A percentile compares a stretch with the other conserved stretches of the same genome.
phyloP scores from a whole-genome alignment of 2,329 filamentous ascomycete genomes.

The Trichoderma hamatum region DNA sequence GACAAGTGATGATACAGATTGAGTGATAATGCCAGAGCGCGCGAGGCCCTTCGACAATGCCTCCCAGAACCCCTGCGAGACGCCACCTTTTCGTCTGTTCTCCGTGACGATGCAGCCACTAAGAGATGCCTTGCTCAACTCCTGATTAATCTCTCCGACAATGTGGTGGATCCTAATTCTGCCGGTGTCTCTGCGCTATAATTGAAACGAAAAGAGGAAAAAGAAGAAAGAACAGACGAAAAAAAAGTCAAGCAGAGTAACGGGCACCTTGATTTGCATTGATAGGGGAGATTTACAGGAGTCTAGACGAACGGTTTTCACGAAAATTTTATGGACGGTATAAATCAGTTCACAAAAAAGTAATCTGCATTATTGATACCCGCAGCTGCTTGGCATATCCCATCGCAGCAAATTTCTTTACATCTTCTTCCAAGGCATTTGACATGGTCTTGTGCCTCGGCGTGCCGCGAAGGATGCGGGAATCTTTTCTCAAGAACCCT shows the following conservation, averaged over 20 bases:
- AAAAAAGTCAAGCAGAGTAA: slow-evolving; percentile 7
- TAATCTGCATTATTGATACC: slow-evolving; percentile 41
- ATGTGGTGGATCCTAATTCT: slow-evolving; percentile 60
- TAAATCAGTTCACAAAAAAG: slow-evolving; percentile 37
- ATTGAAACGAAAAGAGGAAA: slow-evolving; percentile 10
- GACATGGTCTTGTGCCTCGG: not conserved
- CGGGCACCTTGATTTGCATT: slow-evolving; percentile 17
- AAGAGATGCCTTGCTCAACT: slow-evolving; percentile 98
- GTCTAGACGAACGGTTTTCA: slow-evolving; percentile 33
- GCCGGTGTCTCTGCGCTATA: slow-evolving; percentile 43
- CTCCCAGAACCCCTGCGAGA: slow-evolving; percentile 98
- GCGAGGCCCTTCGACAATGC: slow-evolving; percentile 92
- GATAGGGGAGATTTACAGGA: slow-evolving; percentile 33
- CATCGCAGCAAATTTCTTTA: slow-evolving; percentile 25
- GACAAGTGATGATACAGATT: slow-evolving; percentile 59
- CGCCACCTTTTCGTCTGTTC: slow-evolving; percentile 93
- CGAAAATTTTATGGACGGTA: slow-evolving; percentile 38
- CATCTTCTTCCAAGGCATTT: slow-evolving; percentile 13
- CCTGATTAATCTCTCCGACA: slow-evolving; percentile 93
- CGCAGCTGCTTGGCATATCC: slow-evolving; percentile 29
- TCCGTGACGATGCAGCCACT: slow-evolving; percentile 94
- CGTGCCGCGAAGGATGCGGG: slow-evolving; percentile 16
- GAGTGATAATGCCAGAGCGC: slow-evolving; percentile 93
- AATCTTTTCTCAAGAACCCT: not conserved
- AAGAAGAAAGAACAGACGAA: not conserved